A percentile compares a stretch with the other conserved stretches of the same genome.
These are phyloP conservation scores for Rubroboletus pulcherrimus DNA, from an alignment of 768 basidiomycete species.

Conservation along the genomic window DNA sequence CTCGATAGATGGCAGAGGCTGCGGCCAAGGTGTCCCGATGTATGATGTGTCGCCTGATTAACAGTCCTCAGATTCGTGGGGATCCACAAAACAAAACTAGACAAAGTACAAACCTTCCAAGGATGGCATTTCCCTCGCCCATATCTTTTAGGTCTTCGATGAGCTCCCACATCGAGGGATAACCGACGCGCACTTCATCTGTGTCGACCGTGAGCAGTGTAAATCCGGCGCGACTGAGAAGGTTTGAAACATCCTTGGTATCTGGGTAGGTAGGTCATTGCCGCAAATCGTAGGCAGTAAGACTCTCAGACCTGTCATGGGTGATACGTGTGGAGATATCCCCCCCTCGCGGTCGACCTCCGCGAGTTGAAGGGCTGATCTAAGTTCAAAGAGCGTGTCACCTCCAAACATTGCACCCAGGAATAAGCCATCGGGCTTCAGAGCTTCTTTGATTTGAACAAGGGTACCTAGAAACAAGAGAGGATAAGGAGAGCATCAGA, in stretches of 20 bases:
- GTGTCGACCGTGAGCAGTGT: slow-evolving; percentile 91
- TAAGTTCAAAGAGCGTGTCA: slow-evolving; percentile 93
- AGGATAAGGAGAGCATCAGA: neutral
- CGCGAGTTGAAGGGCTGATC: slow-evolving; percentile 90
- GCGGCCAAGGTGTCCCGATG: slow-evolving; percentile 87
- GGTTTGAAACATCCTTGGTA: slow-evolving; percentile 88
- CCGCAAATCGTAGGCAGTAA: neutral
- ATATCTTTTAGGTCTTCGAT: slow-evolving; percentile 91
- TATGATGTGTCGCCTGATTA: slow-evolving; percentile 56
- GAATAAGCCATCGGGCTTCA: slow-evolving; percentile 91
- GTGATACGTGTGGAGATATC: slow-evolving; percentile 93
- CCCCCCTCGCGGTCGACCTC: slow-evolving; percentile 94
- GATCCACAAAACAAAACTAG: neutral
- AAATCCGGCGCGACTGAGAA: slow-evolving; percentile 90
- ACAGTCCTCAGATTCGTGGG: neutral
- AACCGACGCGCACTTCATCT: slow-evolving; percentile 87
- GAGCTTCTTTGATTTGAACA: slow-evolving; percentile 78
- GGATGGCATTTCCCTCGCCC: slow-evolving; percentile 92
- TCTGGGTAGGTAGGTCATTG: slow-evolving; percentile 44
- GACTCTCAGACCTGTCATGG: slow-evolving; percentile 80
- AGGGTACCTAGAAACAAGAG: slow-evolving; percentile 55
- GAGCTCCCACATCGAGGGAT: slow-evolving; percentile 95
- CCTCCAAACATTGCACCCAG: slow-evolving; percentile 94
- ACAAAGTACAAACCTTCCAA: slow-evolving; percentile 58
- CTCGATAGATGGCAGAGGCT: slow-evolving; percentile 91